These are phyloP conservation scores for Crepidotus variabilis DNA, from an alignment of 768 basidiomycete species.

Conservation along the genomic window DNA sequence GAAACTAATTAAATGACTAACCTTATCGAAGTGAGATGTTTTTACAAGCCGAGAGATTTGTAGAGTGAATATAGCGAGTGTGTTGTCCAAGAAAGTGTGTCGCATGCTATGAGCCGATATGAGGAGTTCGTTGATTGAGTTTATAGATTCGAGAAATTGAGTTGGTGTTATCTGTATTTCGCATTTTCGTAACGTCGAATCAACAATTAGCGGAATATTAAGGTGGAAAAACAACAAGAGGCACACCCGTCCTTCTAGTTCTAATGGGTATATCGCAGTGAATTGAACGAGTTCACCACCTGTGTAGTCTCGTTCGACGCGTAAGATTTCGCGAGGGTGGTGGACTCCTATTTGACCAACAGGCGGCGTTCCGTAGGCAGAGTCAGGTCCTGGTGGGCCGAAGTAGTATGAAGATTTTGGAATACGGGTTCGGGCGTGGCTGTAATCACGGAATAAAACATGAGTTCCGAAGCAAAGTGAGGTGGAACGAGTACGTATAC, in stretches of 20 bases:
- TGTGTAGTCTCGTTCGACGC: constrained; percentile 90
- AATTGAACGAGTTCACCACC: constrained; percentile 92
- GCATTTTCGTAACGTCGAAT: not conserved
- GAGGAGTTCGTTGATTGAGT: constrained; percentile 83
- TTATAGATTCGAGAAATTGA: constrained; percentile 86
- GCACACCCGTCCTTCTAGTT: constrained; percentile 89
- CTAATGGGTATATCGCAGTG: constrained; percentile 82
- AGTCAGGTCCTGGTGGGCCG: constrained; percentile 71
- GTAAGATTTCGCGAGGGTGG: constrained; percentile 87
- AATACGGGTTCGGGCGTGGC: constrained; percentile 44
- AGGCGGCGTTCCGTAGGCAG: constrained; percentile 78
- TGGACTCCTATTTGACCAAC: constrained; percentile 85
- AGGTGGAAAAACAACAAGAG: not conserved
- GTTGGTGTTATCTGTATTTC: constrained; percentile 92
- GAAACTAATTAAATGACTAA: constrained; percentile 20
- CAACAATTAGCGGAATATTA: not conserved
- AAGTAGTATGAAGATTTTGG: constrained; percentile 84
- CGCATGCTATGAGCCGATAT: constrained; percentile 81
- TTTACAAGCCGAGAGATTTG: constrained; percentile 73
- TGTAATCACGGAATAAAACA: constrained; percentile 10
- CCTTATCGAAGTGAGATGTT: constrained; percentile 81
- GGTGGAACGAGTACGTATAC: constrained; percentile 22
- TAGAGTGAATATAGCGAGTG: constrained; percentile 72
- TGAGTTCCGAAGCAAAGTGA: not conserved
- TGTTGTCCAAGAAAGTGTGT: constrained; percentile 73